Percentiles rank a stretch among this genome's conserved stretches.
Evolutionary conservation across 495 filamentous ascomycete genomes (phyloP).

Genomic region (Sporormia fimetaria): DNA sequence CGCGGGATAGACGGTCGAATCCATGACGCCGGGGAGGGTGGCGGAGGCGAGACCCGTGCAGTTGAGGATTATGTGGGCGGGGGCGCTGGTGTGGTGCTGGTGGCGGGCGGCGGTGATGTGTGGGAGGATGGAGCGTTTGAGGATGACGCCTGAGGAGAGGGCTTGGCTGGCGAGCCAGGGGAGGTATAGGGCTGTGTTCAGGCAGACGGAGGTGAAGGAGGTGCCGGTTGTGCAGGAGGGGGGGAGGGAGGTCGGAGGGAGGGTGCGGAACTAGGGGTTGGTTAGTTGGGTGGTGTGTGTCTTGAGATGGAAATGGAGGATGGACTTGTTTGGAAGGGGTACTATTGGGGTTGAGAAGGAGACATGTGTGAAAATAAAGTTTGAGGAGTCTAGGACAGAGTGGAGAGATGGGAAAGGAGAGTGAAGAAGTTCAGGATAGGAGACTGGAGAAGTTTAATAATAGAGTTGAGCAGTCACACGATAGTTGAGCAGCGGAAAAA

Average conservation of each 20-base stretch:
- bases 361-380: not conserved
- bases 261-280: conserved; percentile 27
- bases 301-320: not conserved
- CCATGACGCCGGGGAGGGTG: conserved; percentile 72
- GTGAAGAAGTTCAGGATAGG: not conserved
- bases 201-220: conserved; percentile 72
- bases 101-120: conserved; percentile 63
- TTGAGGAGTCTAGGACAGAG: too few species aligned
- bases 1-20: conserved; percentile 59
- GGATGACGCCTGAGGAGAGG: conserved; percentile 51
- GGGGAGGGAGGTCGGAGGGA: conserved; percentile 47
- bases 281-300: too few species aligned
- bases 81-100: conserved; percentile 50
- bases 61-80: conserved; percentile 68
- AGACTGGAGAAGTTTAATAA: not conserved
- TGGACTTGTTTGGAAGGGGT: not conserved
- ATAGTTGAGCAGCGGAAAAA: too few species aligned
- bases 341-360: not conserved
- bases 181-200: conserved; percentile 81
- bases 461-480: not conserved
- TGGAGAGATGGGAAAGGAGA: not conserved
- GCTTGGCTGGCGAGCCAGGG: conserved; percentile 74
- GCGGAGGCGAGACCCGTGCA: conserved; percentile 70
- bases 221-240: conserved; percentile 54
- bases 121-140: conserved; percentile 48